Percentiles rank a stretch among this genome's conserved stretches.
phyloP scores from a whole-genome alignment of 306 rosid genomes.

The Malus asiatica region DNA sequence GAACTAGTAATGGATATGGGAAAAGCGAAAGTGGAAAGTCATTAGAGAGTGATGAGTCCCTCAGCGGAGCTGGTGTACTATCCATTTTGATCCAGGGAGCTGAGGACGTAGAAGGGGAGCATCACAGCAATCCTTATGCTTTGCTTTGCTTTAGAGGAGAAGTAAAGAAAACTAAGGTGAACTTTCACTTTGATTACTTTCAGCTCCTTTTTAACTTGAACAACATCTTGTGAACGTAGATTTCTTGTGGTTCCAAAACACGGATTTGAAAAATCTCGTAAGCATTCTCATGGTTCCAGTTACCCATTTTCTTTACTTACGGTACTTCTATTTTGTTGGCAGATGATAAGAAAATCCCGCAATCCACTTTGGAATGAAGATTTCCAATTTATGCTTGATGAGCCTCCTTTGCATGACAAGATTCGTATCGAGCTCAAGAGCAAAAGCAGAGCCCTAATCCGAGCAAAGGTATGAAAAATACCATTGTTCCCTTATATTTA shows the following conservation, averaged over 20 bases:
- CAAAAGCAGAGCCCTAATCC: conserved; percentile 50
- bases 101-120: conserved; percentile 71
- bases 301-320: neutral
- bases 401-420: conserved; percentile 78
- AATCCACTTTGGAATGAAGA: conserved; percentile 85
- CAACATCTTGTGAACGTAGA: neutral
- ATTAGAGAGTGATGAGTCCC: conserved; percentile 33
- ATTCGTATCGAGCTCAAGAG: conserved; percentile 65
- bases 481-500: neutral
- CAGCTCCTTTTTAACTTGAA: neutral
- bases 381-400: conserved; percentile 80
- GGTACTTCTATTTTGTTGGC: neutral
- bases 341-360: conserved; percentile 69
- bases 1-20: conserved; percentile 17
- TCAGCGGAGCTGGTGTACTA: conserved; percentile 70
- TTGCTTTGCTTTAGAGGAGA: conserved; percentile 65
- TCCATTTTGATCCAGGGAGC: conserved; percentile 61
- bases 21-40: conserved; percentile 36
- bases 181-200: neutral
- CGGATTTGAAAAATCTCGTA: no score
- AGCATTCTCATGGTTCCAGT: neutral
- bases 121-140: conserved; percentile 78
- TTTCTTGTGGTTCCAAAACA: no score
- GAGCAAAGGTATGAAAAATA: conserved; percentile 45
- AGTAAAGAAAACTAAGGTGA: conserved; percentile 71